These are phyloP conservation scores for Trichoderma sp. DNA, from an alignment of 2,329 filamentous ascomycete species.

Conservation along the genomic window DNA sequence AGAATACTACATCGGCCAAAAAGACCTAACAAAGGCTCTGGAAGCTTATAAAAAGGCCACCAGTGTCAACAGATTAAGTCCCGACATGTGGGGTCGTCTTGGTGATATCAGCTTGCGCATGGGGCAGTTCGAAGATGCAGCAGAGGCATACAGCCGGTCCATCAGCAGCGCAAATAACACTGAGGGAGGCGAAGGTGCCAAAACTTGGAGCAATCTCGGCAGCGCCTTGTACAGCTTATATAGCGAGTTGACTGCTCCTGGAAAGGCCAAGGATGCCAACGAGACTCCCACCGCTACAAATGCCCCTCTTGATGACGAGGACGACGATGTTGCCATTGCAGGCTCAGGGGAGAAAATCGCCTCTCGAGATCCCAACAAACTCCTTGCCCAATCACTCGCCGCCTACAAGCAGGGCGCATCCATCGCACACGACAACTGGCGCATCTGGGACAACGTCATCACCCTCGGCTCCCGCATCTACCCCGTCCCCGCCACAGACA, in stretches of 20 bases:
- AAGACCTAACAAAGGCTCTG: slow-evolving; percentile 70
- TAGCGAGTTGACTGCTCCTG: slow-evolving; percentile 53
- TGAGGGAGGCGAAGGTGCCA: slow-evolving; percentile 83
- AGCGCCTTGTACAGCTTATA: slow-evolving; percentile 77
- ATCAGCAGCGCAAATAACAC: slow-evolving; percentile 65
- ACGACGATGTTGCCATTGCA: slow-evolving; percentile 33
- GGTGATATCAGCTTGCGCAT: slow-evolving; percentile 86
- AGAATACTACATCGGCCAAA: slow-evolving; percentile 70
- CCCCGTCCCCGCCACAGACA: slow-evolving; percentile 74
- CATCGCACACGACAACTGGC: slow-evolving; percentile 82
- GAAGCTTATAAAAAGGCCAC: slow-evolving; percentile 80
- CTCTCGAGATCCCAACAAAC: slow-evolving; percentile 57
- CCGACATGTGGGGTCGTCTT: slow-evolving; percentile 84
- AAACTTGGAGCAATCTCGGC: slow-evolving; percentile 94
- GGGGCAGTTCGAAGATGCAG: slow-evolving; percentile 74
- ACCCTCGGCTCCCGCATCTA: slow-evolving; percentile 79
- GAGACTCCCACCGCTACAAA: slow-evolving; percentile 28
- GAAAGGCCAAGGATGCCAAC: slow-evolving; percentile 34
- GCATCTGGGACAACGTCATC: slow-evolving; percentile 96
- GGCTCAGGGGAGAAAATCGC: slow-evolving; percentile 34
- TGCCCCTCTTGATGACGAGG: slow-evolving; percentile 39
- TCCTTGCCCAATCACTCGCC: slow-evolving; percentile 74
- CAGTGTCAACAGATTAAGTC: slow-evolving; percentile 77
- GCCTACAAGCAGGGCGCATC: slow-evolving; percentile 87
- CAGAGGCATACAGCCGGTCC: slow-evolving; percentile 79